Base-by-base conservation (phyloP, 2,329 filamentous ascomycete species). In the Pseudonectria buxi region DNA sequence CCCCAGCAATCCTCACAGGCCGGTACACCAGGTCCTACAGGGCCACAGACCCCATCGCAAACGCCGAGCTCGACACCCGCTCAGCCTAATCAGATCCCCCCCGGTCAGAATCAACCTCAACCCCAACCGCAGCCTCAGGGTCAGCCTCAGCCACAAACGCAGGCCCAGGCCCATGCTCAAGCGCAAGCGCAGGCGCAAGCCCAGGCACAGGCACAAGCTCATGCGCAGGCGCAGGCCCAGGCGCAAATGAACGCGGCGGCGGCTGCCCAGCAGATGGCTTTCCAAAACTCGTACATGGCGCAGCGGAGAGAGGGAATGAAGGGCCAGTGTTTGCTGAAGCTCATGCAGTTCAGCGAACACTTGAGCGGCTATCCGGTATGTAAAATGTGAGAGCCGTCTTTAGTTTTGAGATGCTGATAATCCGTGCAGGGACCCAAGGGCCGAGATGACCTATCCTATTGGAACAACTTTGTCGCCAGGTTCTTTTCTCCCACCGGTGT, bases 401-500 rank as follows among this genome's bases (percentile, higher is more conserved):
- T 7, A 15, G 24, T 10, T 29, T n/a, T 24, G 10, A 14, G 11
- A 10, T 32, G 26, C 33, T 33, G 26, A 44, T 28, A 45, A 27
- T 22, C 13, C 14, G 26, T 27, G 32, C 52, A 77, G 72, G 72
- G 68, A 33, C 59, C 68, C 11, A 78, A 76, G 51, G 72, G 74
- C 46, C 72, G 75, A 41, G 79, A 82, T 40, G 83, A 88, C 51
- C 62, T 94, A 4, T 62, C 68, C 1, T 83, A 86, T 51, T 96
- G 90, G 90, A 75, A 83, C 45, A 63, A 63, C 5, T 92, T 95
- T 50, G 87, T 95, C 13, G 66, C 73, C 26, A 76, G 76, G 30
- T 94, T 94, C 62, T 98, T 95, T 61, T 82, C 86, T 0, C 71
- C 74, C 1, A 75, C 73, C 18, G 88, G 86, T 7, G 78, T 87